phyloP scores from a whole-genome alignment of 2,329 filamentous ascomycete species.

The Leptographium procerum region DNA sequence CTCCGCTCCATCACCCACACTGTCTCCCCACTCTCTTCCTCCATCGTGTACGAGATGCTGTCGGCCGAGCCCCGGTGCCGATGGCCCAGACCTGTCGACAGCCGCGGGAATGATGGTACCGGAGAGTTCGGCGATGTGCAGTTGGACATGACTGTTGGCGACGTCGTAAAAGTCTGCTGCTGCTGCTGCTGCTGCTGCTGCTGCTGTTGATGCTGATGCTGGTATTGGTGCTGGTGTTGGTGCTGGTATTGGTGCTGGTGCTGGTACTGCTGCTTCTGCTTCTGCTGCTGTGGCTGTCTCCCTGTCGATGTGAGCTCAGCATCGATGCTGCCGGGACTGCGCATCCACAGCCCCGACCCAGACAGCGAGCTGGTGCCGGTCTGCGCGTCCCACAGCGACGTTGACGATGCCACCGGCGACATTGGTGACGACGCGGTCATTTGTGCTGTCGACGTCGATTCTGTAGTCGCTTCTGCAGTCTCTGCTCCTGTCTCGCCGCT shows the following conservation, averaged over 20 bases:
- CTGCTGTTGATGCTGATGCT: not conserved
- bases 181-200: not conserved
- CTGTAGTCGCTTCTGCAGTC: not conserved
- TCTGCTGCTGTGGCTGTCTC: not conserved
- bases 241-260: not conserved
- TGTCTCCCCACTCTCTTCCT: constrained; percentile 46
- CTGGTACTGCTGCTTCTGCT: not conserved
- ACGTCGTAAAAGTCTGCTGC: not conserved
- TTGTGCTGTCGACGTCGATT: not conserved
- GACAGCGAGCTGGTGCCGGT: constrained; percentile 14
- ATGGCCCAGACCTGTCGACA: constrained; percentile 28
- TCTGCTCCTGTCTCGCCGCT: constrained; percentile 16
- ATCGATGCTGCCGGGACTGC: constrained; percentile 8
- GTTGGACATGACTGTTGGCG: not conserved
- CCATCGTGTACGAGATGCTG: constrained; percentile 57
- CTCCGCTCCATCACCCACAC: constrained; percentile 61
- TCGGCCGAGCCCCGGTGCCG: constrained; percentile 48
- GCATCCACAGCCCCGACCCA: constrained; percentile 17
- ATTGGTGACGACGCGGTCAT: not conserved
- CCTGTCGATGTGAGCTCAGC: not conserved
- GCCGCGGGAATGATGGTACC: constrained; percentile 13
- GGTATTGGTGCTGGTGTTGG: not conserved
- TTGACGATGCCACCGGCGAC: not conserved
- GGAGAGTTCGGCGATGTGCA: not conserved
- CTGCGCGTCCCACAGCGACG: not conserved